These are phyloP conservation scores for Prosopis cineraria DNA, from an alignment of 306 rosid genomes.

Conservation along the genomic window DNA sequence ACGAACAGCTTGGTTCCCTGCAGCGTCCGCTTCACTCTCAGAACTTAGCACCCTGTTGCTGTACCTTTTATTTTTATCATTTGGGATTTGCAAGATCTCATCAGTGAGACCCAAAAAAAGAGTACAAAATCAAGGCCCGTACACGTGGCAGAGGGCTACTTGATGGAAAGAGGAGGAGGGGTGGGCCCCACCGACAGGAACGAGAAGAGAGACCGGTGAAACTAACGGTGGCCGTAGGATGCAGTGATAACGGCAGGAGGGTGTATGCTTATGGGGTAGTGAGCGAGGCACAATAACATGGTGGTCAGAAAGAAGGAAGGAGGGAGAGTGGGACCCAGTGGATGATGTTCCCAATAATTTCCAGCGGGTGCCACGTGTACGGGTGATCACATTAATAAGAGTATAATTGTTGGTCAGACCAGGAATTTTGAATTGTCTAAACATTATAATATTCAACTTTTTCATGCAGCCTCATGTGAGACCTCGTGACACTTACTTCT, in stretches of 20 bases:
- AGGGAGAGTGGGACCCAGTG: slow-evolving; percentile 36
- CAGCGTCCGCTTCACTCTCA: slow-evolving; percentile 35
- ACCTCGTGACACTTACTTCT: slow-evolving; percentile 45
- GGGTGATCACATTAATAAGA: slow-evolving; percentile 49
- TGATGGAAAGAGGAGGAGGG: neutral
- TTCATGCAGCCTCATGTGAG: slow-evolving; percentile 49
- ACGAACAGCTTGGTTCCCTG: slow-evolving; percentile 28
- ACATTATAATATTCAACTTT: slow-evolving; percentile 37
- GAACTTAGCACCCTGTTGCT: slow-evolving; percentile 15
- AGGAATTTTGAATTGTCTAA: slow-evolving; percentile 40
- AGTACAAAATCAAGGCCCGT: neutral
- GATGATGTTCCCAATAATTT: slow-evolving; percentile 68
- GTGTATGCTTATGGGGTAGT: neutral
- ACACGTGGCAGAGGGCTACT: slow-evolving; percentile 18
- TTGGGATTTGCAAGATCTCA: slow-evolving; percentile 16
- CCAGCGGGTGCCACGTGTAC: slow-evolving; percentile 51
- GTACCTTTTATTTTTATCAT: slow-evolving; percentile 33
- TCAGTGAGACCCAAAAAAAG: neutral
- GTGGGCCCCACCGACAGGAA: neutral
- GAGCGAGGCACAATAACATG: neutral
- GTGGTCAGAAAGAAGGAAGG: neutral
- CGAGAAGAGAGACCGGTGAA: neutral
- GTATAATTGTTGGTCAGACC: slow-evolving; percentile 56
- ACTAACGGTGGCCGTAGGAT: slow-evolving; percentile 34
- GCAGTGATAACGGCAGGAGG: neutral